A percentile compares a stretch with the other conserved stretches of the same genome.
These are phyloP conservation scores for Anisodus acutangulus DNA, from an alignment of 257 asterid genomes.

Conservation along the genomic window DNA sequence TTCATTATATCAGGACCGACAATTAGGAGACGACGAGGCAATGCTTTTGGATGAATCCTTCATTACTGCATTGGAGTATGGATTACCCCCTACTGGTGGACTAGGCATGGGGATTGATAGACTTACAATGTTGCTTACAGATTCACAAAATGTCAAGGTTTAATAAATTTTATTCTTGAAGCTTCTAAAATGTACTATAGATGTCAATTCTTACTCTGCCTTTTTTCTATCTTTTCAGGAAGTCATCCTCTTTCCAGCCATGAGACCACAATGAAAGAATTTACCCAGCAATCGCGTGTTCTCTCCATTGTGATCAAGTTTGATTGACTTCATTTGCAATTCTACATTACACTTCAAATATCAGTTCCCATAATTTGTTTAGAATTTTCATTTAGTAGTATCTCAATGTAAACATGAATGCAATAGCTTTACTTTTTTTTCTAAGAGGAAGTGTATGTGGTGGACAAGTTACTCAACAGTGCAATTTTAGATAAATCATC, in stretches of 20 bases:
- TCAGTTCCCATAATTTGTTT: neutral
- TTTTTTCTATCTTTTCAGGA: neutral
- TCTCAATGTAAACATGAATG: neutral
- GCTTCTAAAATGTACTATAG: neutral
- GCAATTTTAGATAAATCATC: neutral
- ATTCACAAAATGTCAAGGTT: constrained; percentile 32
- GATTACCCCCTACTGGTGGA: constrained; percentile 26
- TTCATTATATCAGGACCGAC: constrained; percentile 5
- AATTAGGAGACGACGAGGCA: constrained; percentile 31
- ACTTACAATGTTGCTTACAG: constrained; percentile 30
- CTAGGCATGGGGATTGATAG: constrained; percentile 31
- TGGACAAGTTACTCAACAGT: neutral
- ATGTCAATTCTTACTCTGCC: neutral
- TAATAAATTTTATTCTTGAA: neutral
- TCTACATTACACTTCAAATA: neutral
- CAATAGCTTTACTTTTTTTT: neutral
- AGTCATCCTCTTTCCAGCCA: constrained; percentile 26
- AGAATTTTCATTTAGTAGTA: neutral
- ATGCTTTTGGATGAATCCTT: constrained; percentile 27
- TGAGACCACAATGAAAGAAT: constrained; percentile 26
- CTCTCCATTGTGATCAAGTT: neutral
- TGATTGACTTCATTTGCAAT: neutral
- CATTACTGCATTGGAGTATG: constrained; percentile 25
- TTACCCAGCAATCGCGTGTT: neutral
- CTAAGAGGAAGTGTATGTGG: neutral